Base-by-base conservation (phyloP, 768 basidiomycete genomes). In the Pleurotus djamor region DNA sequence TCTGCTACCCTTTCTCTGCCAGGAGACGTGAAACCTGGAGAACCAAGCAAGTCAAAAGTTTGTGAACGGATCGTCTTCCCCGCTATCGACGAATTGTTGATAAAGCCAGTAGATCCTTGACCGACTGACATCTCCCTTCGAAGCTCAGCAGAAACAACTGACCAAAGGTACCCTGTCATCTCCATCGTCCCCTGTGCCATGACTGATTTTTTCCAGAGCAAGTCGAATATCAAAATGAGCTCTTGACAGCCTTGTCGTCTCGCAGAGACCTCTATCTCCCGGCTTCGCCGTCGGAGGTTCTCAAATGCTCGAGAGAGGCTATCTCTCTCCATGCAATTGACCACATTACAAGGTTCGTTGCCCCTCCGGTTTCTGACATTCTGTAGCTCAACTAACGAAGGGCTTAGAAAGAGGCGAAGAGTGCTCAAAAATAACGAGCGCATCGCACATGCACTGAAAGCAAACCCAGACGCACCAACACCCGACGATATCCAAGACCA, bases 341-440 rank as follows among this genome's bases (percentile, higher is more conserved):
- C 66, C 97, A 99, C 74, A 81, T 96, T 57, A 84, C 87, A 57
- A 97, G 91, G 97, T 96, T 28, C 67, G 59, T 79, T 59, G n/a
- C 4, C 34, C 28, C 59, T 32, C n/a, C 13, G 17, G 17, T 17
- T 32, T 60, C 58, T 38, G 6, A 5, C 12, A 33, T 4, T 37
- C 28, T 37, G 34, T n/a, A 33, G 36, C 59, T 34, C 43, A 6
- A 64, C 59, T 57, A n/a, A 37, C 4, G 36, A 41, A 9, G 16
- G 2, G n/a, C 16, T 1, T 66, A 98, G 96, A 79, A 97, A 96
- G 66, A 92, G 96, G 17, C 87, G 91, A 14, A 83, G 85, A 7
- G 82, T 99, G 36, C 78, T 98, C 2, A 96, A 96, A 72, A 98
- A 96, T 72, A 98, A 98, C 66, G 94, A 96, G 63, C 91, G 90